phyloP scores from a whole-genome alignment of 495 filamentous ascomycete genomes.

The Lepidopterella palustris region DNA sequence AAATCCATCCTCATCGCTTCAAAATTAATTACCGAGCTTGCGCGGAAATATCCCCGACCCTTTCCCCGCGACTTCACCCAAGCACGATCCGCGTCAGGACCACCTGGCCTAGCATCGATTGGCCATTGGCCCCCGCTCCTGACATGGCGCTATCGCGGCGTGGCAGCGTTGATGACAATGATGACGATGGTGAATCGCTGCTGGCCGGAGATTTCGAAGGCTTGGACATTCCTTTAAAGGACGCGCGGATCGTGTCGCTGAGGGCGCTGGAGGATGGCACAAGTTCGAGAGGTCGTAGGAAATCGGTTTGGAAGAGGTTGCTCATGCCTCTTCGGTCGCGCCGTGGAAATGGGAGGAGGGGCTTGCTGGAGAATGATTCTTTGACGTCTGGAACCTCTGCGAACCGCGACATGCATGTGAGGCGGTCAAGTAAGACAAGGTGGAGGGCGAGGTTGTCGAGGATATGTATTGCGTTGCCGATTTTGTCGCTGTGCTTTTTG shows the following conservation, averaged over 20 bases:
- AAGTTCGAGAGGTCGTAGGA: not conserved
- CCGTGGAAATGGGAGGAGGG: constrained; percentile 1
- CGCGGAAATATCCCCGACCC: not conserved
- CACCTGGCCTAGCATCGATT: not conserved
- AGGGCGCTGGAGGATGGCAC: constrained; percentile 20
- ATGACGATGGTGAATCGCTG: not conserved
- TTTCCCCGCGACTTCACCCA: not conserved
- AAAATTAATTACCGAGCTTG: not conserved
- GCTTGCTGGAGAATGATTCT: not conserved
- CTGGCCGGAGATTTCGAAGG: constrained; percentile 1
- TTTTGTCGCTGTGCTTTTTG: constrained; percentile 21
- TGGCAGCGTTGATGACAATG: too few relatives aligned
- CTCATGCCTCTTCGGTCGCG: constrained; percentile 6
- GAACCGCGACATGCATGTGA: not conserved
- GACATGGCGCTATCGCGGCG: constrained; percentile 11
- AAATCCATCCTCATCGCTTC: not conserved
- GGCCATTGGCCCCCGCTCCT: constrained; percentile 4
- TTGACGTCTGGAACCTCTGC: not conserved
- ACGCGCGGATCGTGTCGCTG: constrained; percentile 18
- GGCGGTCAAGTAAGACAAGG: constrained; percentile 1
- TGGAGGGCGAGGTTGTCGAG: constrained; percentile 13
- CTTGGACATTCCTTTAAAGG: constrained; percentile 11
- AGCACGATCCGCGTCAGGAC: constrained; percentile 10
- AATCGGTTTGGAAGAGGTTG: constrained; percentile 8
- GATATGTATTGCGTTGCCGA: constrained; percentile 7